phyloP scores from a whole-genome alignment of 2,329 filamentous ascomycete genomes.

The Colletotrichum coccodes region DNA sequence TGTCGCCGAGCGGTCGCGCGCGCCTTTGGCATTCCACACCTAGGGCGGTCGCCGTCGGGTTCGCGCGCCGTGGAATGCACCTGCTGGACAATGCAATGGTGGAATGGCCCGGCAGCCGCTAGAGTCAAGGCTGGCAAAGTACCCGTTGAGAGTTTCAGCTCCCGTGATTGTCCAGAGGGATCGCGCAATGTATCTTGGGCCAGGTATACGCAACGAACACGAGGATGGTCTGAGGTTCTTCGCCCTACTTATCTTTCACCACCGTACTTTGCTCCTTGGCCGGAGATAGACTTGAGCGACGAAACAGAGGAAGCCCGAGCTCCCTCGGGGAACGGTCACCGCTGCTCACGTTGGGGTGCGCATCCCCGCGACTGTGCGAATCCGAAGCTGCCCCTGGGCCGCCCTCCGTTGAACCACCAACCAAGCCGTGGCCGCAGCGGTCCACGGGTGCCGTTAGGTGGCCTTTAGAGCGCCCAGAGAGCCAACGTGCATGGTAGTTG shows the following conservation, averaged over 20 bases:
- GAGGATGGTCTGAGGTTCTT: conserved; percentile 2
- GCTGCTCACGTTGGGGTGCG: conserved; percentile 7
- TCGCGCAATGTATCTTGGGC: conserved; percentile 2
- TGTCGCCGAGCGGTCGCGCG: conserved; percentile 1
- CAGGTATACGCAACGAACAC: background rate
- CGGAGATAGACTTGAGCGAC: background rate
- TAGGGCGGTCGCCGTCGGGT: background rate
- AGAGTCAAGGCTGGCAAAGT: conserved; percentile 12
- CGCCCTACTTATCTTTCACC: background rate
- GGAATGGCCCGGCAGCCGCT: background rate
- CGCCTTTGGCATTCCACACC: background rate
- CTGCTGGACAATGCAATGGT: background rate
- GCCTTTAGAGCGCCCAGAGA: background rate
- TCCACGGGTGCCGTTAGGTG: conserved; percentile 10
- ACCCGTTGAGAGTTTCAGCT: conserved; percentile 22
- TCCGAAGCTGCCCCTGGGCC: background rate
- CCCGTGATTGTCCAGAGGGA: background rate
- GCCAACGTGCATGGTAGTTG: background rate
- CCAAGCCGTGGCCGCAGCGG: background rate
- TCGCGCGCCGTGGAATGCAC: background rate
- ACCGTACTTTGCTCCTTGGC: background rate
- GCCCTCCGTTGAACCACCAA: background rate
- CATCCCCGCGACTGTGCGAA: conserved; percentile 24
- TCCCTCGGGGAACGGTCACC: conserved; percentile 11
- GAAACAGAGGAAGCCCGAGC: conserved; percentile 13